These are phyloP conservation scores for Saturnispora sekii DNA, from an alignment of 805 yeast genomes.

Conservation along the genomic window DNA sequence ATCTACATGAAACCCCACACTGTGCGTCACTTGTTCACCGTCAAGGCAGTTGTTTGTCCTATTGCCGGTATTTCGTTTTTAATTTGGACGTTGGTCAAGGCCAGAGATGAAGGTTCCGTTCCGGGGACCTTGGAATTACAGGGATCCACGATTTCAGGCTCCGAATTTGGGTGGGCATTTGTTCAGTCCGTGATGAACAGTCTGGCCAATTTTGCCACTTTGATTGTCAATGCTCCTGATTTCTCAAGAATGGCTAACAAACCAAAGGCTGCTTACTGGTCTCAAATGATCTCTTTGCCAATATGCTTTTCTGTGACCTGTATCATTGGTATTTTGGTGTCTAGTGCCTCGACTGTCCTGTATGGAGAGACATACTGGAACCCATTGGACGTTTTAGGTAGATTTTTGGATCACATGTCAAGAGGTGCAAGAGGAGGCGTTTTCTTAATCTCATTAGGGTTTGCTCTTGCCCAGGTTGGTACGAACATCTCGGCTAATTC, in stretches of 20 bases:
- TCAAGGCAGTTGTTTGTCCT: slow-evolving; percentile 71
- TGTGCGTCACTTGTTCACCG: slow-evolving; percentile 74
- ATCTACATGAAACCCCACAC: slow-evolving; percentile 76
- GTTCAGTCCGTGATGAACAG: slow-evolving; percentile 70
- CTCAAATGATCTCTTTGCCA: slow-evolving; percentile 63
- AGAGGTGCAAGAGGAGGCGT: slow-evolving; percentile 71
- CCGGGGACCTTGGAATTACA: slow-evolving; percentile 33
- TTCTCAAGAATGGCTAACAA: slow-evolving; percentile 74
- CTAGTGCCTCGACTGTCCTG: slow-evolving; percentile 63
- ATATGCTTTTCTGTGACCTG: slow-evolving; percentile 71
- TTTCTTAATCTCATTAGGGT: slow-evolving; percentile 59
- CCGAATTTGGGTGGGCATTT: slow-evolving; percentile 75
- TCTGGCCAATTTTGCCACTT: slow-evolving; percentile 80
- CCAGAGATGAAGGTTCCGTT: slow-evolving; percentile 71
- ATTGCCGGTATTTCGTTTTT: slow-evolving; percentile 76
- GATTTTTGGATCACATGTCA: slow-evolving; percentile 46
- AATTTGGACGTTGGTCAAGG: slow-evolving; percentile 75
- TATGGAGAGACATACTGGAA: slow-evolving; percentile 73
- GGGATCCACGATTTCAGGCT: slow-evolving; percentile 41
- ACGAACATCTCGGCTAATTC: slow-evolving; percentile 69
- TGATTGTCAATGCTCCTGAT: slow-evolving; percentile 83
- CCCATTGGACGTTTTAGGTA: slow-evolving; percentile 66
- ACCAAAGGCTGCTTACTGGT: slow-evolving; percentile 38
- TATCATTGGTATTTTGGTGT: slow-evolving; percentile 73
- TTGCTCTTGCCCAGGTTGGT: slow-evolving; percentile 70